Conservation (phyloP, 148 eudicot genomes). For the Chenopodium suecicum region DNA sequence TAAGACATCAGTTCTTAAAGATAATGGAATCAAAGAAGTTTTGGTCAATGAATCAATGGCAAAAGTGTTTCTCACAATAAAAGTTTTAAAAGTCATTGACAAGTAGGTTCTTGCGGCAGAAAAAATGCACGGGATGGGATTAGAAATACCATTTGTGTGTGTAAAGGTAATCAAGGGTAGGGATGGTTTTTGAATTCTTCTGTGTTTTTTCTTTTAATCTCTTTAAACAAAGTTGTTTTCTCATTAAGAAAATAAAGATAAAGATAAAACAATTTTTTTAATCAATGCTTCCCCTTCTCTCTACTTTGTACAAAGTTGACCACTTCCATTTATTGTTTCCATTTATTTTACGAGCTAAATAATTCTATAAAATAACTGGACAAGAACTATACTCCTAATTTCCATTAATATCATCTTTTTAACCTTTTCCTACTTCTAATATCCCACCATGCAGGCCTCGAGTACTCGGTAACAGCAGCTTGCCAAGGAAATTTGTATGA, state of each 20-base stretch:
- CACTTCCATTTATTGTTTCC: not conserved
- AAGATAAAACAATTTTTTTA: no score
- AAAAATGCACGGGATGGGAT: not conserved
- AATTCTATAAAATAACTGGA: not conserved
- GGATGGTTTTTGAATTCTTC: not conserved
- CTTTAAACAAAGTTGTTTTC: not conserved
- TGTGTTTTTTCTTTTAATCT: not conserved
- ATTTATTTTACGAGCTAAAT: not conserved
- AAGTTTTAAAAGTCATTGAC: not conserved
- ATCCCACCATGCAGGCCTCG: constrained; percentile 9
- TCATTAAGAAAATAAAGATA: no score
- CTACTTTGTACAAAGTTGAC: not conserved
- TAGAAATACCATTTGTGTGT: not conserved
- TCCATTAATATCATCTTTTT: not conserved
- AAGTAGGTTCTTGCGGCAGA: not conserved
- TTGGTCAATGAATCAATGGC: not conserved
- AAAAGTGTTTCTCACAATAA: not conserved
- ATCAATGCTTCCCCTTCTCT: not conserved
- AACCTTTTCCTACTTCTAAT: not conserved
- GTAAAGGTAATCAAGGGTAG: not conserved
- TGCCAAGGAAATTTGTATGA: not conserved
- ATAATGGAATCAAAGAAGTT: not conserved
- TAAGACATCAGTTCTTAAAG: not conserved
- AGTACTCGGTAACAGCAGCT: not conserved
- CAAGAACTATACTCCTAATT: not conserved